Evolutionary conservation across 768 basidiomycete genomes (phyloP).

Genomic region (Phanerodontia chrysosporium): DNA sequence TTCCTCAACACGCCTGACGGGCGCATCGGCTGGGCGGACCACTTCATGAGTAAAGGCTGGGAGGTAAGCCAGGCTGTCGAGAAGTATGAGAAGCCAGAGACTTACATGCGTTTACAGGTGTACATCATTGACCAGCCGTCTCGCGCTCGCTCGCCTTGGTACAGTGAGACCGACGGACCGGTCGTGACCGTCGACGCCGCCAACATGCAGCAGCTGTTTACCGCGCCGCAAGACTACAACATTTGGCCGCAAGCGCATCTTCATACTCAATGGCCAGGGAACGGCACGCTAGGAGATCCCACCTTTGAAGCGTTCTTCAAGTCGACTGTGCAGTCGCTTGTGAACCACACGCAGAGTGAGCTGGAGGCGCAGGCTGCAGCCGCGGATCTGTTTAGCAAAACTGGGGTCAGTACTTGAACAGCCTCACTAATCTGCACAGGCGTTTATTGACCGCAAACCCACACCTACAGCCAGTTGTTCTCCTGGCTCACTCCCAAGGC

Average conservation of each 20-base stretch:
- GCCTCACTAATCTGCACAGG: too few relatives aligned
- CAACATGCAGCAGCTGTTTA: neutral
- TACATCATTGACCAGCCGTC: conserved; percentile 2
- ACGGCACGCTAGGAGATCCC: conserved; percentile 42
- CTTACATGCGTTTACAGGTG: too few relatives aligned
- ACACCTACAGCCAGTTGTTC: conserved; percentile 38
- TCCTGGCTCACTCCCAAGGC: conserved; percentile 51
- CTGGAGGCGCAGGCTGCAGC: conserved; percentile 39
- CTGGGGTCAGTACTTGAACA: conserved; percentile 32
- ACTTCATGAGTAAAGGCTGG: conserved; percentile 2
- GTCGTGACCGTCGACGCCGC: neutral
- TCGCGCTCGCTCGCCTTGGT: neutral
- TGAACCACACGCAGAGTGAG: conserved; percentile 32
- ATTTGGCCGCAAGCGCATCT: conserved; percentile 44
- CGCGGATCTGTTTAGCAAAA: conserved; percentile 38
- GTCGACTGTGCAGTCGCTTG: conserved; percentile 37
- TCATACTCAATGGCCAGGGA: conserved; percentile 52
- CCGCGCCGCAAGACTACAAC: conserved; percentile 26
- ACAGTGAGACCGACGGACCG: neutral
- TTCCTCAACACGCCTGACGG: conserved; percentile 5
- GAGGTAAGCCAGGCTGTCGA: too few relatives aligned
- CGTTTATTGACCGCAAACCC: too few relatives aligned
- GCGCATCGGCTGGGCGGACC: conserved; percentile 2
- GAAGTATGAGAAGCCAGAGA: too few relatives aligned
- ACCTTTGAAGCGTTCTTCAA: conserved; percentile 43